Conservation (phyloP, 2,329 filamentous ascomycete genomes). For the Colletotrichum nymphaeae region DNA sequence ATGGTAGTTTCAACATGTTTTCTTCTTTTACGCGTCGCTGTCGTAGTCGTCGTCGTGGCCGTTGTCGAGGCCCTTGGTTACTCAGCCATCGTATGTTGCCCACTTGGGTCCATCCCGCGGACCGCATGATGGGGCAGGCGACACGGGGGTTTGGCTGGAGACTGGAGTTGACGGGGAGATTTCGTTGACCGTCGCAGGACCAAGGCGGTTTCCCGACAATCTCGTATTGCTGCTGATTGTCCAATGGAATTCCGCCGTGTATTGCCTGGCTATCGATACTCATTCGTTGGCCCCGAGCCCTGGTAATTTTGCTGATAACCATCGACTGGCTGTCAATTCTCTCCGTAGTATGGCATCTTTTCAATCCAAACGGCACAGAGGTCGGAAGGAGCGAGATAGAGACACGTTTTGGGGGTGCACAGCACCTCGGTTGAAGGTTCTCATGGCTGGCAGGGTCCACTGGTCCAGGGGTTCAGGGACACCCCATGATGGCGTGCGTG, state of each 20-base stretch:
- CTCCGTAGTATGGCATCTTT: not conserved
- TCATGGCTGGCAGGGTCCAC: slow-evolving; percentile 4
- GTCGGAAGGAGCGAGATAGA: not conserved
- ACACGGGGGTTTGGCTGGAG: not conserved
- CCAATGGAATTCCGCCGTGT: not conserved
- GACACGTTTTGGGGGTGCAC: not conserved
- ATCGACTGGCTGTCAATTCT: not conserved
- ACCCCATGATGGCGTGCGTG: not conserved
- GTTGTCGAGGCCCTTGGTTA: not conserved
- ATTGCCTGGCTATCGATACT: no score
- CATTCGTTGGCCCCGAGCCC: not conserved
- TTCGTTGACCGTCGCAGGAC: not conserved
- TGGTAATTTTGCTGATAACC: not conserved
- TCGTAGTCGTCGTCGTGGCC: not conserved
- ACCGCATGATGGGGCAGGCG: not conserved
- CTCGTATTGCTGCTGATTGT: not conserved
- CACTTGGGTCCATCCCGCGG: not conserved
- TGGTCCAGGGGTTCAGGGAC: not conserved
- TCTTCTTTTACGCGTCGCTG: not conserved
- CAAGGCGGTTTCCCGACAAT: not conserved
- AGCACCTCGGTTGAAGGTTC: not conserved
- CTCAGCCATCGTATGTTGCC: slow-evolving; percentile 3
- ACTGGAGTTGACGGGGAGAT: not conserved
- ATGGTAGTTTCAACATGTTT: not conserved
- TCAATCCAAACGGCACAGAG: not conserved